Evolutionary conservation across 768 basidiomycete genomes (phyloP).

Genomic region (Phaeotremella fagi): DNA sequence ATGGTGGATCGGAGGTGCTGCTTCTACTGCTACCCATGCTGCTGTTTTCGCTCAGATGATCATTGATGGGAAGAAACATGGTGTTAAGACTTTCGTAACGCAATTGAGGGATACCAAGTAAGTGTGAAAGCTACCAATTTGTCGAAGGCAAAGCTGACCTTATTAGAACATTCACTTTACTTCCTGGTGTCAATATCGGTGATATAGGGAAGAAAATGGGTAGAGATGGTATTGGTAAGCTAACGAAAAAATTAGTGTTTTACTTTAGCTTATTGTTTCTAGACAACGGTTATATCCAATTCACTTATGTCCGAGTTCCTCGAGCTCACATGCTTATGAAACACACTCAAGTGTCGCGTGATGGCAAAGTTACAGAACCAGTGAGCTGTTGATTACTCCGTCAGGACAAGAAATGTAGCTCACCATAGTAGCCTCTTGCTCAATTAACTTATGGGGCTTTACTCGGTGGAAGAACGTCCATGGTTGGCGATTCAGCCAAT

Average conservation of each 20-base stretch:
- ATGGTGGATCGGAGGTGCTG: constrained; percentile 54
- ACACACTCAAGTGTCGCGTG: constrained; percentile 51
- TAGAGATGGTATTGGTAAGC: constrained; percentile 49
- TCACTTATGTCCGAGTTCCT: constrained; percentile 52
- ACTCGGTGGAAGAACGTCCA: constrained; percentile 49
- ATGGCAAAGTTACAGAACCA: constrained; percentile 50
- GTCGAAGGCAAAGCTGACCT: constrained; percentile 1
- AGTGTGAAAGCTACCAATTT: constrained; percentile 3
- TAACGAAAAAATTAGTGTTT: no score
- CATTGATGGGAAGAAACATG: constrained; percentile 50
- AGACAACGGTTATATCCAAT: constrained; percentile 50
- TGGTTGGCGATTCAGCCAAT: constrained; percentile 50
- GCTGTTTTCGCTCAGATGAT: constrained; percentile 52
- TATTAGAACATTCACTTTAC: constrained; percentile 47
- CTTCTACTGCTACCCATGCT: constrained; percentile 51
- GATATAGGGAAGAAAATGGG: constrained; percentile 54
- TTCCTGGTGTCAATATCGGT: constrained; percentile 51
- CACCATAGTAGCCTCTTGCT: constrained; percentile 43
- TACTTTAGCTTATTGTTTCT: not conserved
- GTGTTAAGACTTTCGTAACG: constrained; percentile 52
- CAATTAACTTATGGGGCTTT: constrained; percentile 53
- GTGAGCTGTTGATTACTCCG: constrained; percentile 15
- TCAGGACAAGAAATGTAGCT: not conserved
- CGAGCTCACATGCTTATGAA: constrained; percentile 53
- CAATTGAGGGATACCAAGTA: constrained; percentile 49